Base-by-base conservation (phyloP, 768 basidiomycete species). In the Collybia sordida region DNA sequence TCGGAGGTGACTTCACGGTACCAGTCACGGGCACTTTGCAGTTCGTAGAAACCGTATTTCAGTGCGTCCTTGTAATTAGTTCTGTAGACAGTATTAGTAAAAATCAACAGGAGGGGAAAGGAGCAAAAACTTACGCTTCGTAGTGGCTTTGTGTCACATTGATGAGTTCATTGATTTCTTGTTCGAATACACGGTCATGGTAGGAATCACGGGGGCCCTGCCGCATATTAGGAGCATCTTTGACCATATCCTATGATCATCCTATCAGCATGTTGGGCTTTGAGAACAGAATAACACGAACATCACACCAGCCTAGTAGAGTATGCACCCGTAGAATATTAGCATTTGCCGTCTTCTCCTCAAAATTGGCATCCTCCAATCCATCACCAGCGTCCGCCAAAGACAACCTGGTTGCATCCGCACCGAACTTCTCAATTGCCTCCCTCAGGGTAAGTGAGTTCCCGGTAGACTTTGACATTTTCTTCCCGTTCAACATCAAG, bases 281-380 rank as follows among this genome's bases (percentile, higher is more conserved):
- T 38, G 6, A 34, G 25, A 40, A 42, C 3, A 50, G 25, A 41
- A 42, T 39, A 34, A 6, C 2, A 64, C 79, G 23, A 51, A 93
- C 93, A 71, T 96, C 88, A 59, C 92, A 94, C 95, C 96, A 99
- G 3, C 77, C 79, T 56, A 94, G 74, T 60, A 97, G 72, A 0
- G 96, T 98, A 65, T 95, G 88, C 54, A 99, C 74, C 45, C 97
- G 81, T 64, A 98, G 68, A 63, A 99, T 98, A 54, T 92, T 93
- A 9, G 97, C 94, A 64, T 98, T 99, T 15, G 97, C 97, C 4
- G 88, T 90, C 74, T 93, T 90, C 78, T 98, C 96, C 64, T 99
- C 97, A 61, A 98, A 99, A 75, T 99, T 99, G 39, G 96, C 96
- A 69, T 99, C 97, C 68, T 97, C 95, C 58, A 98, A 80, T 44